phyloP scores from a whole-genome alignment of 2,329 filamentous ascomycete genomes.

The Lecanicillium sp. region DNA sequence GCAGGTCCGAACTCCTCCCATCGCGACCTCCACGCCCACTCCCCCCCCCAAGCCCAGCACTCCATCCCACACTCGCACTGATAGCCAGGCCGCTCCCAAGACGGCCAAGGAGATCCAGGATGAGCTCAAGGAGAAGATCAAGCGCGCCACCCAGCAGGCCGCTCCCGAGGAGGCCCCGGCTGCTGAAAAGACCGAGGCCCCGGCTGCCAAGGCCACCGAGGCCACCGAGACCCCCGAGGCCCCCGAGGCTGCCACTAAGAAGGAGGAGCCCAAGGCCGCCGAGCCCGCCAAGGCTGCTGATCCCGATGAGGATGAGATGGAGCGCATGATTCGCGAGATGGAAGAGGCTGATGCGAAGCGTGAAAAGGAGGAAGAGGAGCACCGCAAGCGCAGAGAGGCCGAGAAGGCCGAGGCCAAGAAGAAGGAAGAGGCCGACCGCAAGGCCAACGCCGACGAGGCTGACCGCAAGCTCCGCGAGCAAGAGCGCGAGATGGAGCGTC shows the following conservation, averaged over 20 bases:
- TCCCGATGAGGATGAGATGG: conserved; percentile 49
- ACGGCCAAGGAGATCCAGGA: conserved; percentile 75
- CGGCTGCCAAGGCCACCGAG: conserved; percentile 27
- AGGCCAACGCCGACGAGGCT: conserved; percentile 46
- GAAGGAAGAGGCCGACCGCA: conserved; percentile 40
- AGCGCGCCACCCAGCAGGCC: conserved; percentile 46
- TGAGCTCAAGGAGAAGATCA: conserved; percentile 76
- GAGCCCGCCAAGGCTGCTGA: conserved; percentile 29
- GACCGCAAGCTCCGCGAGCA: conserved; percentile 65
- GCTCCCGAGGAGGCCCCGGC: conserved; percentile 25
- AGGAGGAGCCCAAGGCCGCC: conserved; percentile 26
- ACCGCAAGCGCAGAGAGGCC: conserved; percentile 41
- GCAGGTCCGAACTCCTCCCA: conserved; percentile 58
- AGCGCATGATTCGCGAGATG: conserved; percentile 57
- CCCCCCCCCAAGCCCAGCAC: conserved; percentile 72
- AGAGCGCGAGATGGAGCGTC: conserved; percentile 64
- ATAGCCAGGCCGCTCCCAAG: conserved; percentile 63
- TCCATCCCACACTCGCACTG: conserved; percentile 61
- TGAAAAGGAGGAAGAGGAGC: conserved; percentile 42
- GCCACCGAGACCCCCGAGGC: conserved; percentile 28
- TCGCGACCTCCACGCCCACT: conserved; percentile 69
- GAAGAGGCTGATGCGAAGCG: conserved; percentile 48
- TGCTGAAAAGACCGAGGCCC: conserved; percentile 23
- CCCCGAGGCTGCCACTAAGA: conserved; percentile 27
- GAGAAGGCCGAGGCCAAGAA: conserved; percentile 43